Base-by-base conservation (phyloP, 2,329 filamentous ascomycete species). In the Leptoxyphium fumago region DNA sequence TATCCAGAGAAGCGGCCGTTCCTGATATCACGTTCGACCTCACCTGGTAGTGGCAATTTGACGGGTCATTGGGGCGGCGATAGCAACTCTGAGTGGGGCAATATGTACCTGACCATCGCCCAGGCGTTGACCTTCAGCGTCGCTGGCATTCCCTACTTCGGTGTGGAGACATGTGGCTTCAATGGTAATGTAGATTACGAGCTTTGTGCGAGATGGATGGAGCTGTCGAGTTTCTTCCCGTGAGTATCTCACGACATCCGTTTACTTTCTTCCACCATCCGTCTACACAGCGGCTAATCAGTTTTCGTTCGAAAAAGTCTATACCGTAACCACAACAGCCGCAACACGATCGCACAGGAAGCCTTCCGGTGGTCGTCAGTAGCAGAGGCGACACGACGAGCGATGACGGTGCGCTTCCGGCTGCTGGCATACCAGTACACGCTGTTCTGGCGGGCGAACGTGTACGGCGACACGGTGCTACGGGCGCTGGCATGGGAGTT, bases 1-100 rank as follows among this genome's bases (percentile, higher is more conserved):
- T 75, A 77, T 47, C 77, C 81, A 0, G 69, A 65, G 11, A 82
- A 83, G 59, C 77, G 86, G 0, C 86, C 86, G 0, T 84, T 93
- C 63, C 82, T 94, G 56, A 86, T 94, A 54, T 83, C 82, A 0
- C 78, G 86, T 13, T 84, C 80, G 34, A 91, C 84, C 1, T 91
- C 89, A 55, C 73, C 83, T 9, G 84, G 85, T 2, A 77, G 77
- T 0, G 85, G 86, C 1, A 77, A 76, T 58, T 82, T 74, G 66
- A 80, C 83, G 1, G 84, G 83, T 1, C 84, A 91, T 61, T 93
- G 84, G 41, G 47, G 48, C 39, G 45, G 49, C 41, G 50, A 52
- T 36, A 46, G 8, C 2, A 49, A 42, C 30, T 45, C 45, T 2
- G 40, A 21, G 11, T 51, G 45, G 43, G 51, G 52, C 14, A 47